Evolutionary conservation across 169 alveolate species (phyloP), one percentile per base, ranked within the genome.

Genomic region (Babesia ovis): DNA sequence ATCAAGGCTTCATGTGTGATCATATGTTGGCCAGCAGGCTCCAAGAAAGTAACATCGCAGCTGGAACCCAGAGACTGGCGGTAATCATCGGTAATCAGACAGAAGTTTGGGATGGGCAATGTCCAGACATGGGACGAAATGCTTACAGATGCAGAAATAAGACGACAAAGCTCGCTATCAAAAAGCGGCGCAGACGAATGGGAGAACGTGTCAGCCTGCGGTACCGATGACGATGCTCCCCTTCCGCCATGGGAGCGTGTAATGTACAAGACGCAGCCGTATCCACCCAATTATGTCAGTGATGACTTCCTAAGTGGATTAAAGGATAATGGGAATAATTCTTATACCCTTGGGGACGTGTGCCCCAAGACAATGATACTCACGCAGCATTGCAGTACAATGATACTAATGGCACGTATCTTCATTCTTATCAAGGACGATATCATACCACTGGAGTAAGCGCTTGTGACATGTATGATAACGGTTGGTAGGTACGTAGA

Each of bases 151-250:
- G 88, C 27, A 37, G 68, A 39, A 80, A 80, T 51, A 80, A 80
- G 51, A 45, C 60, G 23, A 70, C 62, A 9, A 80, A 68, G 46
- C 62, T 80, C 6, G 88, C 88, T 6, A 50, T 68, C 25, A 80
- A 57, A 46, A 80, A 71, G 61, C 39, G 68, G 27, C 23, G 64
- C 55, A 22, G 64, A 37, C 75, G 88, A 9, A 18, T 68, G 57
- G 88, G 88, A 32, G 83, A 80, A 51, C 55, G 88, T 11, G 62
- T 80, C 43, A 80, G 88, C 61, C 57, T 80, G 56, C 31, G 88
- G 20, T 80, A 80, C 73, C 55, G 88, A 9, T 80, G 42, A 48
- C 20, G 41, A 5, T 54, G 59, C 16, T 29, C 27, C 53, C 22
- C 23, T 20, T 18, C 42, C 34, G 23, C 82, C 48, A n/a, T 41